Conservation (phyloP, 768 basidiomycete genomes). For the Auricularia heimuer region DNA sequence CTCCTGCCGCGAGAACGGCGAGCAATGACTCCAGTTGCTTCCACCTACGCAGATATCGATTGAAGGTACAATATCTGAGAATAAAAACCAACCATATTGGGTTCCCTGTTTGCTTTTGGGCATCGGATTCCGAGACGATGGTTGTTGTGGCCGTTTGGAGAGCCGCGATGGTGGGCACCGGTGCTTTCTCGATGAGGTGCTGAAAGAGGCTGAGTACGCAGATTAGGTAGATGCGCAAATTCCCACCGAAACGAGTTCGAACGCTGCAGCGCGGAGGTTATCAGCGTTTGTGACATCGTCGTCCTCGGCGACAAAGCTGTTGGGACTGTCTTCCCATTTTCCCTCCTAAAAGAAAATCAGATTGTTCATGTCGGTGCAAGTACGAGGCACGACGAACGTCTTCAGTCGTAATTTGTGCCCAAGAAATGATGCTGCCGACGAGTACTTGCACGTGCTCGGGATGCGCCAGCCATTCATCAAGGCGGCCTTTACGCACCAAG, state of each 20-base stretch:
- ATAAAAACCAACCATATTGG: slow-evolving; percentile 49
- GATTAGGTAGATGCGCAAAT: slow-evolving; percentile 22
- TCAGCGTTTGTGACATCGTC: slow-evolving; percentile 83
- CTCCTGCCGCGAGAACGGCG: slow-evolving; percentile 70
- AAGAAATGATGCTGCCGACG: slow-evolving; percentile 50
- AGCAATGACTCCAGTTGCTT: slow-evolving; percentile 79
- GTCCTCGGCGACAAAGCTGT: slow-evolving; percentile 89
- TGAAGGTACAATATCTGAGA: neutral
- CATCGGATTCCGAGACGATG: slow-evolving; percentile 48
- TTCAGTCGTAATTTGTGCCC: slow-evolving; percentile 80
- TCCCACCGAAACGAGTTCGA: slow-evolving; percentile 71
- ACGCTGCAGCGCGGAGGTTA: slow-evolving; percentile 72
- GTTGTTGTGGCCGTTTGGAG: slow-evolving; percentile 47
- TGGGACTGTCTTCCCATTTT: slow-evolving; percentile 80
- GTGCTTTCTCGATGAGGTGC: slow-evolving; percentile 48
- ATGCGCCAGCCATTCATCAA: slow-evolving; percentile 43
- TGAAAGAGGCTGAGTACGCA: slow-evolving; percentile 19
- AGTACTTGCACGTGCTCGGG: slow-evolving; percentile 38
- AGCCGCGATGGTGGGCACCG: slow-evolving; percentile 38
- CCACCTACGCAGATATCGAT: slow-evolving; percentile 53
- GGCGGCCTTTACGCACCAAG: slow-evolving; percentile 42
- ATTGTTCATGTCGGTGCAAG: slow-evolving; percentile 1
- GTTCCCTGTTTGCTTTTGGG: slow-evolving; percentile 42
- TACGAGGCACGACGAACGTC: slow-evolving; percentile 45
- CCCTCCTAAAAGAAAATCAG: slow-evolving; percentile 54